A percentile compares a stretch with the other conserved stretches of the same genome.
These are phyloP conservation scores for Cyberlindnera galapagoensis DNA, from an alignment of 805 yeast species.

Conservation along the genomic window DNA sequence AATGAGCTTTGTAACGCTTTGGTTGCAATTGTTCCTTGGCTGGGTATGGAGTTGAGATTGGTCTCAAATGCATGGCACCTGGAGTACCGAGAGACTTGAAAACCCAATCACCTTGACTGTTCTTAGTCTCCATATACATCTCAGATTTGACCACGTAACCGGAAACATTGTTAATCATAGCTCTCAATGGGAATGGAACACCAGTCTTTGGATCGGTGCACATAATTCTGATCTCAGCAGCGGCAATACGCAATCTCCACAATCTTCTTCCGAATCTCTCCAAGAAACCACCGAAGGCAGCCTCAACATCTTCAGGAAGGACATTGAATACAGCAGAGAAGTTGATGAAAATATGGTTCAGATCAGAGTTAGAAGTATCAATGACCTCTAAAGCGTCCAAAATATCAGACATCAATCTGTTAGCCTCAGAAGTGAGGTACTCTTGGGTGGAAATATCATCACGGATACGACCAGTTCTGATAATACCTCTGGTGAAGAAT, in stretches of 20 bases:
- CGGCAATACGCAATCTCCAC: constrained; percentile 94
- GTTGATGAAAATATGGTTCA: constrained; percentile 95
- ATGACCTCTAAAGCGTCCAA: constrained; percentile 91
- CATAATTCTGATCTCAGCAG: constrained; percentile 95
- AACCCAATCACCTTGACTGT: constrained; percentile 91
- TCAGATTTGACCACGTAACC: constrained; percentile 97
- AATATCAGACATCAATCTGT: constrained; percentile 92
- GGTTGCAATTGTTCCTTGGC: constrained; percentile 98
- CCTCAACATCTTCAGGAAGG: constrained; percentile 92
- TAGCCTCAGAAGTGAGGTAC: constrained; percentile 92
- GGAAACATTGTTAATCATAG: constrained; percentile 90
- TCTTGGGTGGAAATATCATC: constrained; percentile 92
- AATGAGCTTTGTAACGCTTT: constrained; percentile 96
- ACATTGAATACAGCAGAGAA: constrained; percentile 94
- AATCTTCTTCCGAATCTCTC: constrained; percentile 96
- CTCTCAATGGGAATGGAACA: constrained; percentile 91
- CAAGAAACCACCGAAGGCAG: constrained; percentile 95
- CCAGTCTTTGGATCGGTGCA: constrained; percentile 87
- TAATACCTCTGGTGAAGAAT: constrained; percentile 94
- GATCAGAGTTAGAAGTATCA: constrained; percentile 90
- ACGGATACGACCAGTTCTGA: constrained; percentile 90
- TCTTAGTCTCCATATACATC: constrained; percentile 89
- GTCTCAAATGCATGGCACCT: constrained; percentile 95
- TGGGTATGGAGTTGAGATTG: constrained; percentile 93
- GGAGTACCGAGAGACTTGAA: constrained; percentile 93